Evolutionary conservation across 805 yeast genomes (phyloP).

Genomic region (Saccharomycopsis fodiens): DNA sequence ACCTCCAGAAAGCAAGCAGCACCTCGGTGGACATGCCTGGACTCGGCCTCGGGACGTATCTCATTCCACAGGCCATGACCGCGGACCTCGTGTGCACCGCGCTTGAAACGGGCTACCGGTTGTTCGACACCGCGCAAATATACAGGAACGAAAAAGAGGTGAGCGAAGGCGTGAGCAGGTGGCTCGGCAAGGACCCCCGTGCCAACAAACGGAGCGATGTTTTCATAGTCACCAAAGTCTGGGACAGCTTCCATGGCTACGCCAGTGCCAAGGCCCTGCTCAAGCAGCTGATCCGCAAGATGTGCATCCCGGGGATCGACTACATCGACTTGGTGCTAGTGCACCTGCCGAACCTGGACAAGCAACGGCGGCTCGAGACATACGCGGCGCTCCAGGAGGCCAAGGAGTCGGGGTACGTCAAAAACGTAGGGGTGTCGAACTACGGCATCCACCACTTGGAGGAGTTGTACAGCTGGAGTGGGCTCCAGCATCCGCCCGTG

Average conservation of each 20-base stretch:
- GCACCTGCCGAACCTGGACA: conserved; percentile 21
- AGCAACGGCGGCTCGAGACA: conserved; percentile 33
- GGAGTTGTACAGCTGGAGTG: conserved; percentile 42
- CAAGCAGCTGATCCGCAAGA: conserved; percentile 14
- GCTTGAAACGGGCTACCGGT: conserved; percentile 18
- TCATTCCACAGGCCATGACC: conserved; percentile 16
- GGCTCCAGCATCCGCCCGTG: conserved; percentile 36
- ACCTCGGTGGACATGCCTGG: conserved; percentile 9
- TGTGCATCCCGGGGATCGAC: conserved; percentile 20
- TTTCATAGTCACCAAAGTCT: conserved; percentile 18
- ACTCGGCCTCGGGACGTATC: conserved; percentile 19
- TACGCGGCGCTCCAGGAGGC: conserved; percentile 53
- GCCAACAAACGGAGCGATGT: conserved; percentile 11
- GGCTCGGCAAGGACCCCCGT: conserved; percentile 18
- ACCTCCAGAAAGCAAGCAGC: not conserved
- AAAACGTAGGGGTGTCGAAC: conserved; percentile 57
- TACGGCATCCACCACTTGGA: conserved; percentile 49
- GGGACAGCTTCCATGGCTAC: conserved; percentile 20
- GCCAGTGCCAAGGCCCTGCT: conserved; percentile 11
- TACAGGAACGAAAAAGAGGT: conserved; percentile 19
- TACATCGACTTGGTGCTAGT: conserved; percentile 23
- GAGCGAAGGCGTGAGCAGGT: conserved; percentile 13
- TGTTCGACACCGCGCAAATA: conserved; percentile 20
- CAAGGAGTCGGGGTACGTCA: conserved; percentile 41
- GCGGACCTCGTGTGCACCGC: conserved; percentile 17